Evolutionary conservation across 768 basidiomycete genomes (phyloP).

Genomic region (Russula sp.): DNA sequence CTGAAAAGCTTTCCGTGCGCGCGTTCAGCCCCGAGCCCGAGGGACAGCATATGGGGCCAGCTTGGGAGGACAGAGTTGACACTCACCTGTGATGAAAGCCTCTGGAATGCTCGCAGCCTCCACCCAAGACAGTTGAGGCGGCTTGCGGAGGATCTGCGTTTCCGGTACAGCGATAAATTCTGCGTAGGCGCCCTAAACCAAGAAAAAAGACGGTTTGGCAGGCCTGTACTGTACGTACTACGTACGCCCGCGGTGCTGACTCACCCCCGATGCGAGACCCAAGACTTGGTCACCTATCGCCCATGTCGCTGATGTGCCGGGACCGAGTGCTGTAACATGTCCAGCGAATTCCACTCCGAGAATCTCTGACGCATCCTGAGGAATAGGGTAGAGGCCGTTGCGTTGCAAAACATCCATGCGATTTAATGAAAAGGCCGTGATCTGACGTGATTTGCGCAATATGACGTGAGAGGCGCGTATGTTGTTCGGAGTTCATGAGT

Average conservation of each 20-base stretch:
- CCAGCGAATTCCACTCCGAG: constrained; percentile 91
- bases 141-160: constrained; percentile 71
- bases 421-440: constrained; percentile 85
- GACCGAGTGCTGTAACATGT: constrained; percentile 42
- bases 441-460: constrained; percentile 39
- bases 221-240: not conserved
- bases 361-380: constrained; percentile 59
- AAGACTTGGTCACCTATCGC: constrained; percentile 79
- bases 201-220: not conserved
- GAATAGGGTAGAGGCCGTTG: constrained; percentile 70
- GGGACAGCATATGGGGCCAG: not conserved
- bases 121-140: constrained; percentile 67
- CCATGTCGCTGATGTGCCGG: constrained; percentile 37
- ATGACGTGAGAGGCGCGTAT: not conserved
- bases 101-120: constrained; percentile 90
- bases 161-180: constrained; percentile 64
- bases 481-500: not conserved
- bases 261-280: constrained; percentile 77
- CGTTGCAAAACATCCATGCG: constrained; percentile 80
- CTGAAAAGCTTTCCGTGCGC: constrained; percentile 49
- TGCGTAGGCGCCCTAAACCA: constrained; percentile 78
- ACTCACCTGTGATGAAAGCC: constrained; percentile 76
- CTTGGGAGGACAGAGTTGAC: not conserved
- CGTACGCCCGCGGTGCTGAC: constrained; percentile 35
- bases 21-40: not conserved